Evolutionary conservation across 768 basidiomycete species (phyloP), one percentile per base, ranked within the genome.

Genomic region (Candolleomyces eurysporus): DNA sequence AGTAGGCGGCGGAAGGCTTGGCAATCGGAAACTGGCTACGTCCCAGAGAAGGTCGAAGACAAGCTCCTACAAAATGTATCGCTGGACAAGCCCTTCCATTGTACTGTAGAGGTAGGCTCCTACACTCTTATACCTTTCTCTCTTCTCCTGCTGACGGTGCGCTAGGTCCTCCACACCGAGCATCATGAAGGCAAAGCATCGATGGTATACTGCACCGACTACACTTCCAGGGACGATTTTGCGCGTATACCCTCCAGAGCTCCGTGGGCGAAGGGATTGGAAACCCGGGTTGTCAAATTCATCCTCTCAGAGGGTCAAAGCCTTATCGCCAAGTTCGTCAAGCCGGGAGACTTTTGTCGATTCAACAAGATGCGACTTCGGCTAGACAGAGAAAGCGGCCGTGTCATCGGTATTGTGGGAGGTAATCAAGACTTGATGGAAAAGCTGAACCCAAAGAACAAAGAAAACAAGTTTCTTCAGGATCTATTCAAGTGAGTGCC

Each of bases 191-290:
- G 73, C 30, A 68, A 69, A 26, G 71, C 78, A 4, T 77, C 73
- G 53, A 42, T 31, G n/a, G 69, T 89, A 43, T 86, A 82, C 62
- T 82, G 87, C 36, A 89, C 88, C 8, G 89, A 91, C 69, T 90
- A 89, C 66, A 87, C 87, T 1, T 68, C 73, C 3, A 79, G 86
- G 57, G 65, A 76, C 4, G 71, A 79, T 55, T 72, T 88, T 40
- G 66, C 72, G 5, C 62, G 70, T n/a, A 60, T 68, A 3, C 60
- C 66, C 19, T 63, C 70, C 11, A 64, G 72, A 10, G 71, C 73
- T 53, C 66, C 72, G 22, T 83, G 82, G 79, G 73, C 78, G 3
- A 59, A 57, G n/a, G 74, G 76, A n/a, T 76, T 86, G n/a, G 73
- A 79, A 42, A 80, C 81, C 17, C 76, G 75, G 22, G 75, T 88